Evolutionary conservation across 139 green algal genomes (phyloP), one percentile per base, ranked within the genome.

Genomic region (Eudorina sp.): DNA sequence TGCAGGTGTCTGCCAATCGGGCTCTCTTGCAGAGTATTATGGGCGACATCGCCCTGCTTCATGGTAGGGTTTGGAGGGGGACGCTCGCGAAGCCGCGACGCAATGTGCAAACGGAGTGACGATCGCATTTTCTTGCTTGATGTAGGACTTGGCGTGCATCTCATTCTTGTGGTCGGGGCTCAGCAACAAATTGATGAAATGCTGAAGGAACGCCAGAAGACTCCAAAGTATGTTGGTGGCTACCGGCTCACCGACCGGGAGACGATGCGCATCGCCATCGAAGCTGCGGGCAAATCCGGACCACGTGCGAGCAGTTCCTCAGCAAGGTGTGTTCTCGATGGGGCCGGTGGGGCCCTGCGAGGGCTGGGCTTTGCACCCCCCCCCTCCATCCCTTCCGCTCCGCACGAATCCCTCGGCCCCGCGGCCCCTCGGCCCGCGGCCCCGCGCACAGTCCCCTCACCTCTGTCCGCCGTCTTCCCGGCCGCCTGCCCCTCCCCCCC

Each of bases 31-130:
- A 94, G 31, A 76, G 78, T 4, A 55, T 96, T 11, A 91, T 98
- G 68, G 92, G 95, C 14, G 97, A 99, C 92, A 95, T 99, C n/a
- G 89, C 95, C 18, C 89, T 99, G 55, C 91, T 99, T 27, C 96
- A 99, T 76, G 95, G 94, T 96, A 79, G 66, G 92, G 80, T 86
- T 86, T 86, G 43, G 45, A 8, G 43, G 36, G 4, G 68, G 29
- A 5, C 45, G 73, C 43, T n/a, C n/a, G n/a, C n/a, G n/a, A n/a
- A n/a, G n/a, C n/a, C n/a, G n/a, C n/a, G n/a, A n/a, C n/a, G n/a
- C n/a, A n/a, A n/a, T n/a, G n/a, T n/a, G n/a, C n/a, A n/a, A n/a
- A n/a, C n/a, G n/a, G n/a, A n/a, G n/a, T n/a, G n/a, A n/a, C n/a
- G n/a, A n/a, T n/a, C n/a, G n/a, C n/a, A n/a, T 41, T 16, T 16